Evolutionary conservation across 2,329 filamentous ascomycete genomes (phyloP), one percentile per base, ranked within the genome.

Genomic region (Fusarium austroafricanum): DNA sequence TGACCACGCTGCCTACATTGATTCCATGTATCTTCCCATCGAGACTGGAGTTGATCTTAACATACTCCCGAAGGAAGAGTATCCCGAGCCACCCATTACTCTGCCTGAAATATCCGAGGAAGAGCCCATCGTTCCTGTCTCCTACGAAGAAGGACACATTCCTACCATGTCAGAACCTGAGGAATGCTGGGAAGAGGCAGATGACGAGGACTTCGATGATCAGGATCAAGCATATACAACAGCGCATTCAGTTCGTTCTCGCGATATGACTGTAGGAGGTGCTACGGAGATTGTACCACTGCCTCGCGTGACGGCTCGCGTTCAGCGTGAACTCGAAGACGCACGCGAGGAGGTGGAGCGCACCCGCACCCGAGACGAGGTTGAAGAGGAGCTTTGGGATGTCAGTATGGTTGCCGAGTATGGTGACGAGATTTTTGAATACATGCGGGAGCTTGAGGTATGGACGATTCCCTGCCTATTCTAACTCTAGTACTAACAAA

Each of bases 321-420:
- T 89, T 35, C 85, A 89, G 74, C 87, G 88, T 37, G 94, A 98
- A 80, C 83, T 98, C 39, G 89, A 91, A 15, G 78, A 83, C 18
- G 86, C 87, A 4, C 90, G 86, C 73, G 76, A 84, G 9, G 84
- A 90, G 63, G 92, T 97, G 15, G 88, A 93, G 70, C 87, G 90
- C 59, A 89, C 86, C 28, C 86, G 87, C 26, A 89, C 88, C 2
- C 78, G 82, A 6, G 92, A 96, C 59, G 94, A 97, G 59, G 83
- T 94, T 43, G 92, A 97, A 65, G 95, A 97, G 68, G 95, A 98
- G 76, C 84, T 87, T 52, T 97, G 92, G 89, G 96, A 98, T 76
- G 93, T 95, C 33, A 97, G 92, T 77, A 98, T 99, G 96, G 96
- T 98, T 50, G 92, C 94, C 12, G 95, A 98, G 77, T 99, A 99